These are phyloP conservation scores for Leucocoprinus sp. DNA, from an alignment of 768 basidiomycete genomes.

Conservation along the genomic window DNA sequence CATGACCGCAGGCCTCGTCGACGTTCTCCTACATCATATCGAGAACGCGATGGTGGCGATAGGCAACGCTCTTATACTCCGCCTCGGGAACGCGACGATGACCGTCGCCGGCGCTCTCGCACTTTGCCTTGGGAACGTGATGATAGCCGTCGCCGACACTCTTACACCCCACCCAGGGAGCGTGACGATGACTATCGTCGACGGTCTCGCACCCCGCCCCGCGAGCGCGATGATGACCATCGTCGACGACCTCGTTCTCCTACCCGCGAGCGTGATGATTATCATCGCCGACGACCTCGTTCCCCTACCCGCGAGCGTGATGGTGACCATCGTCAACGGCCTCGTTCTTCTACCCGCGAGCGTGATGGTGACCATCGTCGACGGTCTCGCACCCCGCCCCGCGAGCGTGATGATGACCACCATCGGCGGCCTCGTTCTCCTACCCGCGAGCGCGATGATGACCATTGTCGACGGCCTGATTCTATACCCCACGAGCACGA, in stretches of 20 bases:
- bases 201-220: slow-evolving; percentile 15
- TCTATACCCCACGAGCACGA: no score
- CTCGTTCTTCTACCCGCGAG: slow-evolving; percentile 13
- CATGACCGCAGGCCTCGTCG: background rate
- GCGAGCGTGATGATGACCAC: no score
- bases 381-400: slow-evolving; percentile 5
- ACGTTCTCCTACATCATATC: slow-evolving; percentile 1
- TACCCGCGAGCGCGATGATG: no score
- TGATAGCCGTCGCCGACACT: slow-evolving; percentile 1
- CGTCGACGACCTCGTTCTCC: slow-evolving; percentile 5
- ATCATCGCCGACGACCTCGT: slow-evolving; percentile 9
- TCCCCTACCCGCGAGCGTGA: no score
- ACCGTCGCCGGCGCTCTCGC: slow-evolving; percentile 3
- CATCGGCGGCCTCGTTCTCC: slow-evolving; percentile 10
- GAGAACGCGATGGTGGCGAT: background rate
- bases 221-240: slow-evolving; percentile 1
- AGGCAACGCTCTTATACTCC: no score
- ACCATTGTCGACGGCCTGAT: slow-evolving; percentile 10
- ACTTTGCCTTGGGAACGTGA: background rate
- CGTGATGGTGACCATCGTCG: slow-evolving; percentile 4
- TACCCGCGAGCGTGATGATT: no score
- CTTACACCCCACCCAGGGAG: slow-evolving; percentile 1
- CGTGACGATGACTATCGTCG: slow-evolving; percentile 1
- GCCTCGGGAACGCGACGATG: background rate
- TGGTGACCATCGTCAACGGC: slow-evolving; percentile 8